These are phyloP conservation scores for Euphorbia tirucalli DNA, from an alignment of 345 rosid genomes.

Conservation along the genomic window DNA sequence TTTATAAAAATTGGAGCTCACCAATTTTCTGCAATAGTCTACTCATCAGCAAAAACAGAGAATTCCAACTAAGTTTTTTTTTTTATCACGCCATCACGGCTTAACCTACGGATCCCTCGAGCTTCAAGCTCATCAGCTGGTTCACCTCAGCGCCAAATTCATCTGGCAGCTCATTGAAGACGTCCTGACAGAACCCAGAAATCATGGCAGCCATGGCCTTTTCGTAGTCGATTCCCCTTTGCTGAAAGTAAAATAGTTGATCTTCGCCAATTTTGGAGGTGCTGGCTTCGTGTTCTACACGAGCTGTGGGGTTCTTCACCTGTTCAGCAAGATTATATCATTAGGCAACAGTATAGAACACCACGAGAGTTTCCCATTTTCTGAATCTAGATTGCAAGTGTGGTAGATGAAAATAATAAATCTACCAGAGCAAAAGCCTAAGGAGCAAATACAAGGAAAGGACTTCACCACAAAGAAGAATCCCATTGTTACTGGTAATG, in stretches of 20 bases:
- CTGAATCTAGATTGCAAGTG: background rate
- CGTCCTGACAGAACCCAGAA: slow-evolving; percentile 85
- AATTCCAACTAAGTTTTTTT: background rate
- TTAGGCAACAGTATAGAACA: slow-evolving; percentile 1
- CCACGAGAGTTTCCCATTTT: background rate
- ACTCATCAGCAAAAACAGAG: background rate
- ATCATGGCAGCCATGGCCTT: slow-evolving; percentile 97
- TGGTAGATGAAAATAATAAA: background rate
- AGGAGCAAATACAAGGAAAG: background rate
- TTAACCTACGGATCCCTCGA: slow-evolving; percentile 93
- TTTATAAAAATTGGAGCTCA: slow-evolving; percentile 2
- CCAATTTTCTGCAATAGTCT: background rate
- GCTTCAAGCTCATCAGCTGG: slow-evolving; percentile 91
- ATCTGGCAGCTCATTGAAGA: slow-evolving; percentile 88
- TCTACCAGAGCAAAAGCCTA: background rate
- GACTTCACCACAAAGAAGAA: background rate
- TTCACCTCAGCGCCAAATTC: slow-evolving; percentile 92
- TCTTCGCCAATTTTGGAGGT: slow-evolving; percentile 92
- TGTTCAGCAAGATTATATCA: slow-evolving; percentile 15
- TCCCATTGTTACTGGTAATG: background rate
- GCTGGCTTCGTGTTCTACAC: slow-evolving; percentile 95
- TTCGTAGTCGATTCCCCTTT: slow-evolving; percentile 90
- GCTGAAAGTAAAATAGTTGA: slow-evolving; percentile 96
- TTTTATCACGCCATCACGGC: too few species aligned
- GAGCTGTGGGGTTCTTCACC: slow-evolving; percentile 90